phyloP scores from a whole-genome alignment of 2,329 filamentous ascomycete species.

The Cercospora sp. region DNA sequence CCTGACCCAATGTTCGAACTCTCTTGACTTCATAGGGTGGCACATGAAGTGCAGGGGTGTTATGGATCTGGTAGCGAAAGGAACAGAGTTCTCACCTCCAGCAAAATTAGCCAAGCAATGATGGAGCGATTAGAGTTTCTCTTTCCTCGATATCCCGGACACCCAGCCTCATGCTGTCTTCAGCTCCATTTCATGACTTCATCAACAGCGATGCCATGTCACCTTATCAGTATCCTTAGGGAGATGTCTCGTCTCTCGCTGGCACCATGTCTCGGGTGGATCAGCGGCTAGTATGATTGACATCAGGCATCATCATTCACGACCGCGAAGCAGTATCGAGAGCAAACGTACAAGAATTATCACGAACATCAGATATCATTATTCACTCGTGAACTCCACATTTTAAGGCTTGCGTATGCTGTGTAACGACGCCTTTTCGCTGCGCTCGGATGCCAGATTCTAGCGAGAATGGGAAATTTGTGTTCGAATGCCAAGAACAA shows the following conservation, averaged over 20 bases:
- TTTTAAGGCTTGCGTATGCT: not conserved
- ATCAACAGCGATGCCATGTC: not conserved
- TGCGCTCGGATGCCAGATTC: not conserved
- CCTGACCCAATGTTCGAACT: not conserved
- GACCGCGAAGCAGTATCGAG: not conserved
- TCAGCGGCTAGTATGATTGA: not conserved
- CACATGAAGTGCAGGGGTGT: conserved; percentile 4
- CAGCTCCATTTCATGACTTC: not conserved
- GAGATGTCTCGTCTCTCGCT: not conserved
- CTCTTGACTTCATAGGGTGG: not conserved
- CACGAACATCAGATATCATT: not conserved
- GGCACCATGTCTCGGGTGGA: not conserved
- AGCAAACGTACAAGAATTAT: not conserved
- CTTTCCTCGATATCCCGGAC: not conserved
- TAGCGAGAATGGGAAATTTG: not conserved
- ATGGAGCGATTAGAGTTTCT: not conserved
- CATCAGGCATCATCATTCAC: not conserved
- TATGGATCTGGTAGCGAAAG: not conserved
- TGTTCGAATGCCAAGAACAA: not conserved
- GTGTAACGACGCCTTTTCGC: not conserved
- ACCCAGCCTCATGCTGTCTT: not conserved
- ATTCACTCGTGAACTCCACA: not conserved
- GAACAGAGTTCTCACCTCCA: not conserved
- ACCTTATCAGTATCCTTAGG: not conserved
- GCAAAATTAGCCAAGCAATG: not conserved